phyloP scores from a whole-genome alignment of 768 basidiomycete genomes.

The Goffeauzyma gilvescens region DNA sequence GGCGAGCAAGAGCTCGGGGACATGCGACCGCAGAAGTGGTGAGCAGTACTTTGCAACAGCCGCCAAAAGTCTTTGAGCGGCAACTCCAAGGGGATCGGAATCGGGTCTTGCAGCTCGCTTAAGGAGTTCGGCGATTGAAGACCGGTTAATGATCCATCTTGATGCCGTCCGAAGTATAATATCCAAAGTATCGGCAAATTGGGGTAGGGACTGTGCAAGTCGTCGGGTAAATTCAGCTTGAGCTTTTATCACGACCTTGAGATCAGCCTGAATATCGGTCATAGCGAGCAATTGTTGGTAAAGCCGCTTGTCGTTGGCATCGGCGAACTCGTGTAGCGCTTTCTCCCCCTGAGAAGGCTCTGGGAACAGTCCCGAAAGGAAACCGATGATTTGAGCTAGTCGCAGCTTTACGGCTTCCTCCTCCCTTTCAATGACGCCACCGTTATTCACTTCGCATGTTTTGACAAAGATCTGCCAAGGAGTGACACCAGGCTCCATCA shows the following conservation, averaged over 20 bases:
- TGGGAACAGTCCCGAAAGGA: conserved; percentile 33
- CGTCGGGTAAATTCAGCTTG: too few species aligned
- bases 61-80: conserved; percentile 18
- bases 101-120: conserved; percentile 37
- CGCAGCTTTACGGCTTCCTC: conserved; percentile 45
- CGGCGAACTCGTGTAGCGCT: conserved; percentile 66
- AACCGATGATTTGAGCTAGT: conserved; percentile 41
- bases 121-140: conserved; percentile 63
- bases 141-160: conserved; percentile 62
- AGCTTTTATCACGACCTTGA: conserved; percentile 61
- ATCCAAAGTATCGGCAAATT: conserved; percentile 48
- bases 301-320: conserved; percentile 62
- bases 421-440: conserved; percentile 71
- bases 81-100: conserved; percentile 5
- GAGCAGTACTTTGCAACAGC: conserved; percentile 60
- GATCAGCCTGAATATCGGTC: conserved; percentile 64
- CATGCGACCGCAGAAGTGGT: conserved; percentile 50
- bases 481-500: too few species aligned
- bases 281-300: conserved; percentile 69
- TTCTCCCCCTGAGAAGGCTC: conserved; percentile 58
- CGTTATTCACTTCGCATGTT: conserved; percentile 64
- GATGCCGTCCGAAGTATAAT: conserved; percentile 50
- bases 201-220: conserved; percentile 37
- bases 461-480: conserved; percentile 51
- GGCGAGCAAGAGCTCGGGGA: conserved; percentile 54